Evolutionary conservation across 139 green algal genomes (phyloP), one percentile per base, ranked within the genome.

Genomic region (Chlorella sp.): DNA sequence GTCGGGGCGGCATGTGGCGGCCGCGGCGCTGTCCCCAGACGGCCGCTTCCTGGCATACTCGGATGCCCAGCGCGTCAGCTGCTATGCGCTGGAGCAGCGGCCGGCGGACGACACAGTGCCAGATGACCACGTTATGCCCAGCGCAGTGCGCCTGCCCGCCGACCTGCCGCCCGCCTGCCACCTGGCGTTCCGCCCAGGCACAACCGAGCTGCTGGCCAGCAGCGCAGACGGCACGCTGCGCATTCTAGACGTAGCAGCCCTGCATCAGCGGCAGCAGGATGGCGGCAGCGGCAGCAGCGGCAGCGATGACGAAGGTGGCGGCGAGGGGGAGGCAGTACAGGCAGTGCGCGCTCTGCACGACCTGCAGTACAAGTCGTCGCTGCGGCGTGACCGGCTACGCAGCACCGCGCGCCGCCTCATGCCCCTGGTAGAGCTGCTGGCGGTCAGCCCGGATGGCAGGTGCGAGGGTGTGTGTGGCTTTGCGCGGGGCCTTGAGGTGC

Each of bases 21-120:
- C 89, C 55, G 91, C 91, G 6, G 93, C 94, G 6, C 60, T 98
- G 6, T 95, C 95, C 0, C 87, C 90, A 6, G 93, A 96, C 70
- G 94, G 93, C 15, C 28, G 26, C 23, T 82, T 84, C 32, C 44
- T 98, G 3, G 95, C 92, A 23, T 91, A 88, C 28, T 94, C 90
- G 41, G 89, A 97, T 76, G 38, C 56, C 15, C n/a, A 67, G 32
- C 30, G 86, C 25, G 72, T 93, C 64, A 89, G 85, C 26, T 79
- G 93, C n/a, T 93, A 94, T 76, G 39, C 73, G 36, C 74, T 95
- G 26, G 73, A 80, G 20, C 44, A 67, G 70, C 39, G 65, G 57
- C 57, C 16, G 1, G 67, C 67, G 1, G n/a, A 64, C 18, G 78
- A 74, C 18, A 65, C 28, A n/a, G 38, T 75, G 38, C 65, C 51